Evolutionary conservation across 768 basidiomycete species (phyloP).

Genomic region (Leccinum sublutescens): DNA sequence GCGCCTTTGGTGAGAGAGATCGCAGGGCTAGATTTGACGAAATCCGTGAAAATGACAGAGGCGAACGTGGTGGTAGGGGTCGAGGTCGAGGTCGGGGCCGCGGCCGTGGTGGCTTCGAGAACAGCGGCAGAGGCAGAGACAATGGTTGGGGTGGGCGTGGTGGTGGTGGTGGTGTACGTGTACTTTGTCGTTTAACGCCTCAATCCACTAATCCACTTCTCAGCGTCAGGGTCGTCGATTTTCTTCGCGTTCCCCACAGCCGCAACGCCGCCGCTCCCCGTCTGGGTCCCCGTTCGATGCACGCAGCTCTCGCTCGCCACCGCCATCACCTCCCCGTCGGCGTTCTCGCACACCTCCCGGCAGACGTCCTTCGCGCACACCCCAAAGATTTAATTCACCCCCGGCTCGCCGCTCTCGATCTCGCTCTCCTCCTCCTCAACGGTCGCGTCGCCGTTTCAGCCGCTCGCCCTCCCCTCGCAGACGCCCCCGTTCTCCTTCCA

Average conservation of each 20-base stretch:
- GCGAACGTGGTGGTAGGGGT: slow-evolving; percentile 46
- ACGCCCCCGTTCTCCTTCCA: slow-evolving; percentile 33
- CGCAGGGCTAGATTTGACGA: slow-evolving; percentile 68
- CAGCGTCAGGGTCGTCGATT: slow-evolving; percentile 47
- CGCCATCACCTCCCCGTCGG: slow-evolving; percentile 33
- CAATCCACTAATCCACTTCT: slow-evolving; percentile 12
- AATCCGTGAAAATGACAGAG: slow-evolving; percentile 59
- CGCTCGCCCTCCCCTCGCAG: slow-evolving; percentile 29
- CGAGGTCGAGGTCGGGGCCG: slow-evolving; percentile 60
- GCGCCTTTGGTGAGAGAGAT: slow-evolving; percentile 69
- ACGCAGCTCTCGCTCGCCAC: slow-evolving; percentile 39
- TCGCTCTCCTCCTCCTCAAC: slow-evolving; percentile 26
- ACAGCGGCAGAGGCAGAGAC: slow-evolving; percentile 51
- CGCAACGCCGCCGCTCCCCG: slow-evolving; percentile 48
- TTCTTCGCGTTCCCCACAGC: slow-evolving; percentile 44
- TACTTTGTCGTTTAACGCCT: neutral
- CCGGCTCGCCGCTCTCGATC: slow-evolving; percentile 40
- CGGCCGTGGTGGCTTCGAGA: slow-evolving; percentile 47
- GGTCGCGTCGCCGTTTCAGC: slow-evolving; percentile 26
- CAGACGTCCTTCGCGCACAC: slow-evolving; percentile 33
- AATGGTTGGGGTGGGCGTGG: slow-evolving; percentile 69
- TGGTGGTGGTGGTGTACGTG: slow-evolving; percentile 51
- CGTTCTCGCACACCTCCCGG: slow-evolving; percentile 43
- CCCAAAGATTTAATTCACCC: slow-evolving; percentile 32
- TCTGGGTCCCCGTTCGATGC: slow-evolving; percentile 35